Conservation (phyloP, 2,329 filamentous ascomycete species). For the Penicillium brevicompactum region DNA sequence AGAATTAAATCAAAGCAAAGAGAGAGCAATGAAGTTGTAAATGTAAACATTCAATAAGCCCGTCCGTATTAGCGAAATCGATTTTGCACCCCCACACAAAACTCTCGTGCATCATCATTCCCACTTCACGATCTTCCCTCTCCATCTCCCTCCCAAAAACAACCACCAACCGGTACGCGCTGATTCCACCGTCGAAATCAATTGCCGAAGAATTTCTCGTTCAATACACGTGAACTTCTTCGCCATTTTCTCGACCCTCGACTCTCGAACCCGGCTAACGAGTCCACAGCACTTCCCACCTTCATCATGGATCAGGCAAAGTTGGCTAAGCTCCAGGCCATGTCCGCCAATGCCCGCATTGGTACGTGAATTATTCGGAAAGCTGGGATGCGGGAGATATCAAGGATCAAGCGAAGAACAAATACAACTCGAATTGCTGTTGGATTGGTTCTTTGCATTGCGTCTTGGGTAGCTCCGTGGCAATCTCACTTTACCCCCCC, state of each 20-base stretch:
- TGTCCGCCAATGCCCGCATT: slow-evolving; percentile 69
- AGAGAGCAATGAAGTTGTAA: neutral
- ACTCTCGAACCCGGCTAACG: slow-evolving; percentile 18
- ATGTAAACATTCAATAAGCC: neutral
- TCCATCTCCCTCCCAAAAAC: slow-evolving; percentile 12
- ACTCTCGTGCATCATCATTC: slow-evolving; percentile 24
- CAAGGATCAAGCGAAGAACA: neutral
- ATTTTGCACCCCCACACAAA: slow-evolving; percentile 31
- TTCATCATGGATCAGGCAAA: slow-evolving; percentile 67
- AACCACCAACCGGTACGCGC: slow-evolving; percentile 14
- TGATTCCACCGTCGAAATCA: neutral
- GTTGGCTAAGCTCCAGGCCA: slow-evolving; percentile 54
- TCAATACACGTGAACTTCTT: neutral
- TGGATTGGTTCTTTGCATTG: neutral
- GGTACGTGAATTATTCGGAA: slow-evolving; percentile 57
- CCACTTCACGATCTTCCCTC: slow-evolving; percentile 15
- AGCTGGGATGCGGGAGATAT: neutral
- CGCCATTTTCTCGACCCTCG: neutral
- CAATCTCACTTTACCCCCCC: neutral
- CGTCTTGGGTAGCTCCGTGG: neutral
- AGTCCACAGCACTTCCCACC: slow-evolving; percentile 27
- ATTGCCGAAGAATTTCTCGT: neutral
- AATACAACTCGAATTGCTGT: neutral
- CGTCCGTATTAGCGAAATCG: slow-evolving; percentile 26
- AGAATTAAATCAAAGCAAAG: neutral